Evolutionary conservation across 192 early-diverging fungal species (phyloP), one percentile per base, ranked within the genome.

Genomic region (Linnemannia hyalina): DNA sequence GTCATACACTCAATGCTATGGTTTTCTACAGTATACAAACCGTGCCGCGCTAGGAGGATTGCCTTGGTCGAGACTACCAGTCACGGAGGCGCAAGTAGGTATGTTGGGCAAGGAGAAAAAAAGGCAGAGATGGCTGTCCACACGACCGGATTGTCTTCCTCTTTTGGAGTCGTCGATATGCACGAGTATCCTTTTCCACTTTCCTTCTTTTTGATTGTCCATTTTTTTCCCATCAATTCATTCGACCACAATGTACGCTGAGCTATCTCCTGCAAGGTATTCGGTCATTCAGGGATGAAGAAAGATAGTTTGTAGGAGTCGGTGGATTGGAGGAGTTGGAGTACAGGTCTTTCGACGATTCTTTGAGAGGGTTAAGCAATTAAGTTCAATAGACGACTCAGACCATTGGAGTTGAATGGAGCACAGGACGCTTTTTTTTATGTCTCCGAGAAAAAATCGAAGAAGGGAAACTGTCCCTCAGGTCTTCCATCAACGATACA

Each of bases 341-440:
- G 60, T 65, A 65, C 8, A 29, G 60, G 10, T 13, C 22, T 57
- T 32, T 65, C 60, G 13, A 32, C 15, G 60, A 29, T 57, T 23
- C 23, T 57, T 57, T 57, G n/a, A 26, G 16, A 57, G 8, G 11
- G 13, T 9, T 35, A 32, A 57, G 8, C 23, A 11, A 29, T n/a
- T 65, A 65, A 29, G 60, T 65, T 65, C 60, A 32, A 10, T 65
- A 0, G 29, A 65, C 29, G 60, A 15, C 26, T 65, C 60, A 65
- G n/a, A 13, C n/a, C 11, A 65, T 65, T 65, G 60, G 60, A 65
- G 60, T 65, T 65, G 26, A 65, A 35, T 65, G 60, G 60, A 65
- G 60, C 26, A 29, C 29, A 32, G 26, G 2, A 0, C n/a, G 29
- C n/a, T 29, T 63, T 63, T 63, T 63, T 63, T 57, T n/a, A 26